A percentile compares a stretch with the other conserved stretches of the same genome.
Conservation (phyloP, 257 asterid species). For the Nicotiana attenuata region DNA sequence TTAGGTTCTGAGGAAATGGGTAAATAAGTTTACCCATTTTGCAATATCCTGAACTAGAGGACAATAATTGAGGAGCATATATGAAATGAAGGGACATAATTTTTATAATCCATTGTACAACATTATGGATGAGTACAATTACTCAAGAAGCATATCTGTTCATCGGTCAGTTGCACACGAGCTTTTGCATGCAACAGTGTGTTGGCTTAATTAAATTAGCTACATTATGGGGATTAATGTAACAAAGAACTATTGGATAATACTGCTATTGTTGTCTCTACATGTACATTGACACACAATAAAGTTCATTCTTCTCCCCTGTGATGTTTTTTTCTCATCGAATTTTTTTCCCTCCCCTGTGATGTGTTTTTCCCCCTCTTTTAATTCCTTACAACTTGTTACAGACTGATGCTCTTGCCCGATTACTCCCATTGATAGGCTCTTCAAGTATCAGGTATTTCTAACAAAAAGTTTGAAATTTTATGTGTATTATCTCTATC, state of each 20-base stretch:
- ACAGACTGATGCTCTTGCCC: constrained; percentile 93
- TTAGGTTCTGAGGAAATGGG: background rate
- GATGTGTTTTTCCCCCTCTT: background rate
- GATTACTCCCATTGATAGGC: constrained; percentile 91
- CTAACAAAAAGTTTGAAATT: constrained; percentile 1
- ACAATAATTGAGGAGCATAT: background rate
- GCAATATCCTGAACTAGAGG: background rate
- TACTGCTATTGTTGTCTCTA: background rate
- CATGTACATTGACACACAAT: background rate
- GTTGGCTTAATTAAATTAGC: background rate
- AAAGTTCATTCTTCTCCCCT: background rate
- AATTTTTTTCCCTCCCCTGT: background rate
- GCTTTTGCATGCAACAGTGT: background rate
- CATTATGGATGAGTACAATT: background rate
- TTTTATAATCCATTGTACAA: background rate
- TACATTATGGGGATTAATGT: background rate
- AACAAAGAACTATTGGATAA: background rate
- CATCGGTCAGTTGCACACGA: background rate
- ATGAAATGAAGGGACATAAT: background rate
- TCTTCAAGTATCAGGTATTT: constrained; percentile 79
- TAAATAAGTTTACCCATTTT: background rate
- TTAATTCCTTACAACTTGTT: constrained; percentile 7
- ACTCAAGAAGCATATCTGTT: background rate
- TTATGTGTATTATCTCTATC: background rate
- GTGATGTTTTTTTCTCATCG: background rate